These are phyloP conservation scores for Penicillium brevicompactum DNA, from an alignment of 2,329 filamentous ascomycete genomes.

Conservation along the genomic window DNA sequence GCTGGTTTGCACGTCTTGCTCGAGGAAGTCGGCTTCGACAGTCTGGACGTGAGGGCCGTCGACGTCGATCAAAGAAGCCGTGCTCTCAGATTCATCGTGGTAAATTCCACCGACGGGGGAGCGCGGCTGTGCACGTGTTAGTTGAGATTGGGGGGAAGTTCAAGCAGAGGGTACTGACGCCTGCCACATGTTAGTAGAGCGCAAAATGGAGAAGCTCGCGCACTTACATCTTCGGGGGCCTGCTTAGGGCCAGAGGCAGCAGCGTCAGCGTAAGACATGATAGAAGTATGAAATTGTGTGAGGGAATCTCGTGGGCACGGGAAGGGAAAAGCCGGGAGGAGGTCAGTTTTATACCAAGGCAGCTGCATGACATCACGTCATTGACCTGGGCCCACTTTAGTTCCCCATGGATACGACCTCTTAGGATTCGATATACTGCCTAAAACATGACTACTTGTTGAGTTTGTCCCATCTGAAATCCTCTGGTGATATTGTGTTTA, in stretches of 20 bases:
- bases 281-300: conserved; percentile 15
- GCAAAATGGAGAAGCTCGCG: not conserved
- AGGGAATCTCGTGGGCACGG: conserved; percentile 7
- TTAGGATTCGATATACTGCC: too few relatives aligned
- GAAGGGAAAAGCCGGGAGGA: conserved; percentile 7
- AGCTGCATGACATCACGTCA: conserved; percentile 38
- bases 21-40: conserved; percentile 45
- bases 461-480: too few relatives aligned
- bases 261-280: conserved; percentile 53
- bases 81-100: conserved; percentile 43
- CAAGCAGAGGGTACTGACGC: conserved; percentile 37
- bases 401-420: not conserved
- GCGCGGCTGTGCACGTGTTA: conserved; percentile 41
- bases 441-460: too few relatives aligned
- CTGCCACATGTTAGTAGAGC: conserved; percentile 26
- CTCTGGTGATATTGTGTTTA: too few relatives aligned
- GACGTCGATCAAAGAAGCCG: conserved; percentile 49
- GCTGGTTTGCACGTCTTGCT: conserved; percentile 47
- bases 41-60: conserved; percentile 49
- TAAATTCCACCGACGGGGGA: conserved; percentile 42
- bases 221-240: conserved; percentile 49
- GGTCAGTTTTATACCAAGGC: conserved; percentile 26
- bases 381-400: conserved; percentile 23
- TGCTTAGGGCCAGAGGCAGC: conserved; percentile 51
- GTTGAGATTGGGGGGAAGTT: not conserved